A percentile compares a stretch with the other conserved stretches of the same genome.
Evolutionary conservation across 1,284 basidiomycete genomes (phyloP).

Genomic region (Phaffia rhodozyma): DNA sequence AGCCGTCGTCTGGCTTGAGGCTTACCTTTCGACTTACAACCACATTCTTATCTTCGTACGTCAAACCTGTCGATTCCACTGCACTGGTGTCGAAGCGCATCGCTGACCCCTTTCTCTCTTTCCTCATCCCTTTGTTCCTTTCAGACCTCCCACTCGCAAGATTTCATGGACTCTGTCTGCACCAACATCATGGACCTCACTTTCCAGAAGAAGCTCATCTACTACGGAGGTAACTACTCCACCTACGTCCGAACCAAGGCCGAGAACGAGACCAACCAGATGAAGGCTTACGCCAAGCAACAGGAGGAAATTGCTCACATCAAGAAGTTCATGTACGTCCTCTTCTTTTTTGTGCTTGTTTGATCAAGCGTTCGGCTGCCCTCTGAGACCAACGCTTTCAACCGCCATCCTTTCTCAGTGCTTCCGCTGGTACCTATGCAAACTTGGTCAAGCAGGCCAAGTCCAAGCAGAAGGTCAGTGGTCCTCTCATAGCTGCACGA

Average conservation of each 20-base stretch:
- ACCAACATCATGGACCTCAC: conserved; percentile 98
- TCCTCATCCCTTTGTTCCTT: not conserved
- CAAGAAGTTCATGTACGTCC: conserved; percentile 56
- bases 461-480: conserved; percentile 77
- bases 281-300: conserved; percentile 98
- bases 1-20: conserved; percentile 97
- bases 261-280: conserved; percentile 97
- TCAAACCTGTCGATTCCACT: not conserved
- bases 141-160: conserved; percentile 80
- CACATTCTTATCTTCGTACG: conserved; percentile 65
- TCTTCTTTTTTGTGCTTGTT: not conserved
- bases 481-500: not conserved
- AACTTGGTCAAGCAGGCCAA: conserved; percentile 98
- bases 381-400: conserved; percentile 28
- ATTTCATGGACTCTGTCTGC: conserved; percentile 96
- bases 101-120: not conserved
- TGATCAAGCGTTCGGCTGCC: not conserved
- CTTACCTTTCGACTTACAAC: conserved; percentile 94
- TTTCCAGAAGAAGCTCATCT: conserved; percentile 46
- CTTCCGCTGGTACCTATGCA: conserved; percentile 96
- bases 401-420: conserved; percentile 48
- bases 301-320: conserved; percentile 98
- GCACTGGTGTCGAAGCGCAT: not conserved
- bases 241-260: conserved; percentile 90
- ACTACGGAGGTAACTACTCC: conserved; percentile 94